Base-by-base conservation (phyloP, 345 rosid species). In the Pistacia integerrima region DNA sequence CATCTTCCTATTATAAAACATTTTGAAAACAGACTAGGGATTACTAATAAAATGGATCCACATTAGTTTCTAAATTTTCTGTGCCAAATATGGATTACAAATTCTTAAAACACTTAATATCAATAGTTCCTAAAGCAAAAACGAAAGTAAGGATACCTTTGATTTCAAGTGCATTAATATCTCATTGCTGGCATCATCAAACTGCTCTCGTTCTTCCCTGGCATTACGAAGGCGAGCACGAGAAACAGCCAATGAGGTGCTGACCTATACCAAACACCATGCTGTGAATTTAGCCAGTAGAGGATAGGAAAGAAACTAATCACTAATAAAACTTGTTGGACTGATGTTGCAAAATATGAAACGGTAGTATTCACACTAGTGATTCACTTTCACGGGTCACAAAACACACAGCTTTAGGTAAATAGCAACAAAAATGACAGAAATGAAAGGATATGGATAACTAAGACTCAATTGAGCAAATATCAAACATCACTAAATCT, bases 141-240 rank as follows among this genome's bases (percentile, higher is more conserved):
- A 44, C 28, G 17, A 71, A 76, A 62, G 56, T 14, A 57, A 25
- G 41, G 11, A 80, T 86, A 92, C 98, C 98, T 87, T 92, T 70
- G 88, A 77, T 79, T 91, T 93, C 57, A 96, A 81, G 87, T 90
- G 93, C 69, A 89, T 20, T 12, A 93, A 87, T 74, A 93, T 88
- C 87, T 93, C 88, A 77, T 91, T 90, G 78, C 94, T 90, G 25
- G 99, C 97, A 63, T 93, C 92, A 81, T 93, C 99, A 66, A 93
- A 96, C 63, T 96, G 93, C 54, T 96, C 97, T 80, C 97, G 79
- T 84, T 93, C 98, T 86, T 96, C 97, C 87, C 80, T 86, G 7
- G 94, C 93, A 84, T 96, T 89, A 61, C 35, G 87, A 74, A 93
- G 90, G 67, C 93, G 92, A 77, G 85, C 89, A 70, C 90, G 85